Evolutionary conservation across 768 basidiomycete genomes (phyloP), one percentile per base, ranked within the genome.

Genomic region (Tricholoma bakamatsutake): DNA sequence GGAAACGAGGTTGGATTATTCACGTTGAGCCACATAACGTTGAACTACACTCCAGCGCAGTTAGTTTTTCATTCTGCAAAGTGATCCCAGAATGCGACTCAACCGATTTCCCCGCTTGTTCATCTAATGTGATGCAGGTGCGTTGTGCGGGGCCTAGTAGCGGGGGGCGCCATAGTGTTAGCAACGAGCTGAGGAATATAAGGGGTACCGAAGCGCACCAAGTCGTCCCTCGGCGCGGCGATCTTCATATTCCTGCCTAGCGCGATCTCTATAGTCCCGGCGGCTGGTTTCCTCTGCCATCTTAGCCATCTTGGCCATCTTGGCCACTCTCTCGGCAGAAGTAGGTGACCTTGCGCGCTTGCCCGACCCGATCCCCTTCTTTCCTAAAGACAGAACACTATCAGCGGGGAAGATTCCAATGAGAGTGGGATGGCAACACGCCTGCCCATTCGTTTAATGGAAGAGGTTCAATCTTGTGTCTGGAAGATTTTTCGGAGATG

Each of bases 361-460:
- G 39, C 75, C 72, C 3, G 83, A 71, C 24, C 88, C 88, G 50
- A 90, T 90, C 17, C 92, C 92, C 60, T 79, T 83, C 71, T 82
- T 89, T 27, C 92, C 92, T 93, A 64, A 39, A 62, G 54, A 61
- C 51, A 15, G 56, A 40, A 57, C 57, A 52, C 27, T 34, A 28
- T 55, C 21, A 57, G 28, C 42, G 47, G 18, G 9, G 43, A 21
- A 43, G 24, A 54, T 39, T 31, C 24, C 56, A 59, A 39, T 33
- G 21, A 24, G 21, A 50, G 47, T 6, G 35, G 33, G 54, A 46
- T 15, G 52, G 48, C 55, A 48, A 58, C 84, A 60, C 59, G 89
- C 92, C 92, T 74, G 80, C 71, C 92, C 92, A 93, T 76, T 93
- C 85, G 43, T 80, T 82, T 58, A 93, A 65, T 13, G 88, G 83